These are phyloP conservation scores for Aspergillus sp. DNA, from an alignment of 2,329 filamentous ascomycete genomes.

Conservation along the genomic window DNA sequence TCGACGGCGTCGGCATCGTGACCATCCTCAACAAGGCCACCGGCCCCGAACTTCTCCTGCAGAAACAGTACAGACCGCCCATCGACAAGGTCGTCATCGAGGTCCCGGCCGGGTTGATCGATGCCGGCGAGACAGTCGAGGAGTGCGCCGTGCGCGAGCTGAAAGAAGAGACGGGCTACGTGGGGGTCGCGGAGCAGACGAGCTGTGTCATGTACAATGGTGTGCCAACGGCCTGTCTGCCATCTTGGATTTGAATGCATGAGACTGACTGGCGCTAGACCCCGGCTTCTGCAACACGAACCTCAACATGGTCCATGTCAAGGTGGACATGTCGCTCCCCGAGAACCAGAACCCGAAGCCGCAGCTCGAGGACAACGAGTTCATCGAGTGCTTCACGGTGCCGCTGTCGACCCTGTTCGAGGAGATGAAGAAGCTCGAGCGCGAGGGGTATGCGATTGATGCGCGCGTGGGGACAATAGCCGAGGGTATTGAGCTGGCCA, in stretches of 20 bases:
- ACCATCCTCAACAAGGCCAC: constrained; percentile 56
- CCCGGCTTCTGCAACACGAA: constrained; percentile 52
- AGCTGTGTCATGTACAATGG: constrained; percentile 48
- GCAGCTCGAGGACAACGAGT: constrained; percentile 74
- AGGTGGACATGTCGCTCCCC: constrained; percentile 66
- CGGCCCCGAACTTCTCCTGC: constrained; percentile 52
- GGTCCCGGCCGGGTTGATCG: constrained; percentile 60
- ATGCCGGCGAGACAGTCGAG: constrained; percentile 56
- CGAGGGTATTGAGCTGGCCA: constrained; percentile 73
- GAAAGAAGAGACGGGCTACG: constrained; percentile 63
- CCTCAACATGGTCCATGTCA: constrained; percentile 64
- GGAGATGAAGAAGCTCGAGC: constrained; percentile 65
- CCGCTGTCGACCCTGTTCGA: constrained; percentile 64
- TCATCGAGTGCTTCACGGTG: constrained; percentile 75
- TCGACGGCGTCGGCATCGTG: constrained; percentile 60
- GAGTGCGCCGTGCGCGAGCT: constrained; percentile 59
- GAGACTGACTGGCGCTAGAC: too few species aligned
- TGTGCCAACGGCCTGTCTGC: too few species aligned
- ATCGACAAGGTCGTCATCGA: constrained; percentile 60
- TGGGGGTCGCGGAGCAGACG: constrained; percentile 47
- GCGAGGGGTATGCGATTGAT: constrained; percentile 74
- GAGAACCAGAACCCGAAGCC: constrained; percentile 70
- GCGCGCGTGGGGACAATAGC: constrained; percentile 74
- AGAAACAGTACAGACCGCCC: constrained; percentile 61
- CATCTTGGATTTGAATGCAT: too few species aligned